A percentile compares a stretch with the other conserved stretches of the same genome.
Evolutionary conservation across 1,284 basidiomycete genomes (phyloP).

Genomic region (Heterobasidion irregulare): DNA sequence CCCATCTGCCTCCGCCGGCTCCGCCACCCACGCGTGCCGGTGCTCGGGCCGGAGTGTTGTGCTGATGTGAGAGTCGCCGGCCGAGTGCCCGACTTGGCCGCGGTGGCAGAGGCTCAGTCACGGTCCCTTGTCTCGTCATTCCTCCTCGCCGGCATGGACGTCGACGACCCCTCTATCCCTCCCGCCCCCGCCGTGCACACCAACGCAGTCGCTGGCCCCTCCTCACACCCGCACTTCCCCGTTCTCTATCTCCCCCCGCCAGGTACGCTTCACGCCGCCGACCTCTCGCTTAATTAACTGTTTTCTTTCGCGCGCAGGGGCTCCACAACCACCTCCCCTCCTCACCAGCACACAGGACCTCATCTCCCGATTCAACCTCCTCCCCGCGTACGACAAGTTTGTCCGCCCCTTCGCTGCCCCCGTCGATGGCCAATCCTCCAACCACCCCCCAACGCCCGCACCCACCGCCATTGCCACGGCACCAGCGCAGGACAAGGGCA

Average conservation of each 20-base stretch:
- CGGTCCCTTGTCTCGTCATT: background rate
- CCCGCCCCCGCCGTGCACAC: background rate
- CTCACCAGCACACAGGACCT: slow-evolving; percentile 70
- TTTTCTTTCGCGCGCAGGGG: slow-evolving; percentile 22
- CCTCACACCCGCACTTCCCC: background rate
- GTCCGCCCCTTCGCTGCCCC: slow-evolving; percentile 41
- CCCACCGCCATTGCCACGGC: slow-evolving; percentile 11
- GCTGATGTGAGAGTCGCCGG: too few relatives aligned
- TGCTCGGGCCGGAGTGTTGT: too few relatives aligned
- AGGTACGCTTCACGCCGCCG: slow-evolving; percentile 15
- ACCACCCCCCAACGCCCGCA: slow-evolving; percentile 12
- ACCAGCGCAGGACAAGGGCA: slow-evolving; percentile 40
- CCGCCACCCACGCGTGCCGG: too few relatives aligned
- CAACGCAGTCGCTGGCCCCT: slow-evolving; percentile 2
- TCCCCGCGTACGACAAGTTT: slow-evolving; percentile 68
- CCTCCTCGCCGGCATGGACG: background rate
- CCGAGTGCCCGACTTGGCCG: too few relatives aligned
- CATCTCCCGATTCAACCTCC: slow-evolving; percentile 56
- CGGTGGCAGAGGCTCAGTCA: too few relatives aligned
- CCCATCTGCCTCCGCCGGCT: too few relatives aligned
- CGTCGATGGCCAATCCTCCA: slow-evolving; percentile 15
- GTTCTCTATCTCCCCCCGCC: slow-evolving; percentile 23
- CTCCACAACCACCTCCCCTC: slow-evolving; percentile 36
- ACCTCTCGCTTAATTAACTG: background rate
- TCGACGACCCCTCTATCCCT: background rate